These are phyloP conservation scores for Aspergillus pseudoviridinutans DNA, from an alignment of 2,329 filamentous ascomycete species.

Conservation along the genomic window DNA sequence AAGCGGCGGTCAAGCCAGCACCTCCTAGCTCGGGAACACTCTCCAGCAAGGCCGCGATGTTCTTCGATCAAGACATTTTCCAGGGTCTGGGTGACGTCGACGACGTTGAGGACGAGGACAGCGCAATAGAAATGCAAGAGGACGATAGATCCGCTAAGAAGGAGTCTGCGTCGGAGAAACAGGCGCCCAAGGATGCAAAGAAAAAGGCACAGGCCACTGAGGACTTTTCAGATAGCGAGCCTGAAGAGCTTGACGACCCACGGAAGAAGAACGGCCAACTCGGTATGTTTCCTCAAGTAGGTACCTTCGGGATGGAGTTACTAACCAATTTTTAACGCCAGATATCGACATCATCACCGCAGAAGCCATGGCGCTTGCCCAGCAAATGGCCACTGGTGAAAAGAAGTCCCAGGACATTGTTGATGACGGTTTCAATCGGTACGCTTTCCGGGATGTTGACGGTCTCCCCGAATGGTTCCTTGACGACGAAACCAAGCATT, in stretches of 20 bases:
- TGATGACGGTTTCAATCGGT: slow-evolving; percentile 92
- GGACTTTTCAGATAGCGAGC: slow-evolving; percentile 35
- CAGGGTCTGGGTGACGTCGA: slow-evolving; percentile 69
- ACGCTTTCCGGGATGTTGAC: slow-evolving; percentile 83
- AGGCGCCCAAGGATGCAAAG: slow-evolving; percentile 21
- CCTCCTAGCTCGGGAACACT: slow-evolving; percentile 49
- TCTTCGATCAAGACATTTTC: slow-evolving; percentile 96
- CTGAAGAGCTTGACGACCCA: slow-evolving; percentile 33
- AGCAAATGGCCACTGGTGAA: slow-evolving; percentile 81
- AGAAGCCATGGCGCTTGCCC: slow-evolving; percentile 96
- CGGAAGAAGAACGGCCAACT: slow-evolving; percentile 42
- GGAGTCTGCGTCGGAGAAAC: slow-evolving; percentile 17
- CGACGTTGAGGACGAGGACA: slow-evolving; percentile 51
- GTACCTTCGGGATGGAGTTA: slow-evolving; percentile 9
- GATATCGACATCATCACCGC: slow-evolving; percentile 99
- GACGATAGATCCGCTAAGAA: slow-evolving; percentile 20
- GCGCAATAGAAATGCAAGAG: slow-evolving; percentile 34
- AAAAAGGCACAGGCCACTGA: slow-evolving; percentile 23
- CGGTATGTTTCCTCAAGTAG: slow-evolving; percentile 30
- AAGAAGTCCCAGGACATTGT: slow-evolving; percentile 74
- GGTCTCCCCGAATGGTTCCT: slow-evolving; percentile 97
- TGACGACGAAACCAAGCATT: slow-evolving; percentile 83
- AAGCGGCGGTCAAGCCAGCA: slow-evolving; percentile 27
- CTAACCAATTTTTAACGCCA: slow-evolving; percentile 29
- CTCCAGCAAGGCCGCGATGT: slow-evolving; percentile 79